Percentiles rank a stretch among this genome's conserved stretches.
Evolutionary conservation across 305 asterid species (phyloP).

Genomic region (Fraxinus dipetala): DNA sequence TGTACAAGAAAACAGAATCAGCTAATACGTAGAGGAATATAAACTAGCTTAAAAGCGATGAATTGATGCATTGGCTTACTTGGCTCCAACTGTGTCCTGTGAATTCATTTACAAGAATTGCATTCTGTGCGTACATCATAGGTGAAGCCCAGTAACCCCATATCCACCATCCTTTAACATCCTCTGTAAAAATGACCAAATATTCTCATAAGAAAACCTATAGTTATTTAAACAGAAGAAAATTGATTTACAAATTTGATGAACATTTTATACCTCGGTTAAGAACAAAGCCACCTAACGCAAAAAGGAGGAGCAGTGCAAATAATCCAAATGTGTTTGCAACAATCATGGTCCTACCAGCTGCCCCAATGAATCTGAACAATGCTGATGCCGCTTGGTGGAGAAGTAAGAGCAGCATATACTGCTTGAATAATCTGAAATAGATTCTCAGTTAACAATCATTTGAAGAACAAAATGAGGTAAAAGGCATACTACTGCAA

Average conservation of each 20-base stretch:
- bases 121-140: slow-evolving; percentile 65
- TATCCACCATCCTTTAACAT: slow-evolving; percentile 57
- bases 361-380: slow-evolving; percentile 58
- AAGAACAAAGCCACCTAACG: slow-evolving; percentile 71
- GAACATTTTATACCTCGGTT: slow-evolving; percentile 47
- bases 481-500: background rate
- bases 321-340: slow-evolving; percentile 72
- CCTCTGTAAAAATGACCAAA: slow-evolving; percentile 20
- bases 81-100: slow-evolving; percentile 31
- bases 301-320: slow-evolving; percentile 47
- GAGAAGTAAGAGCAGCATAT: slow-evolving; percentile 42
- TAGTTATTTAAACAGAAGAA: background rate
- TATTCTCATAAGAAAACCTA: background rate
- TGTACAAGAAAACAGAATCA: background rate
- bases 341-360: slow-evolving; percentile 58
- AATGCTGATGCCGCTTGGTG: slow-evolving; percentile 53
- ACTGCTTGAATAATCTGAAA: slow-evolving; percentile 64
- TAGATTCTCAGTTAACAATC: background rate
- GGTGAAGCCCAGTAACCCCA: slow-evolving; percentile 80
- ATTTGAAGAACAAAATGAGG: background rate
- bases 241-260: background rate
- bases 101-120: slow-evolving; percentile 48
- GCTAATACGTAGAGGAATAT: background rate
- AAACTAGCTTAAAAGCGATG: background rate
- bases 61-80: slow-evolving; percentile 29